These are phyloP conservation scores for Aspergillus homomorphus DNA, from an alignment of 495 filamentous ascomycete species.

Conservation along the genomic window DNA sequence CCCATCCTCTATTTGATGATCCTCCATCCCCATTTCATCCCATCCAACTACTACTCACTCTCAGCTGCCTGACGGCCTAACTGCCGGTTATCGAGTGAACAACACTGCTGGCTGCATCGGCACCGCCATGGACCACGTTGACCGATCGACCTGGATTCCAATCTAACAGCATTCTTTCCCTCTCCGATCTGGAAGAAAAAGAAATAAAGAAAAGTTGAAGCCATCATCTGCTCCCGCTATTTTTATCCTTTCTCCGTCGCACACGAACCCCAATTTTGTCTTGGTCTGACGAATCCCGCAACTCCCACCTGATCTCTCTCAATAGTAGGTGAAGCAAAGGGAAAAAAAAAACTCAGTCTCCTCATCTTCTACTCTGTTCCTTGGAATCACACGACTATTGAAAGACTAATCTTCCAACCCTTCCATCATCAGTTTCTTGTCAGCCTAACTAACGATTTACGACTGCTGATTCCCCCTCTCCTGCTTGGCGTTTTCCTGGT, in stretches of 20 bases:
- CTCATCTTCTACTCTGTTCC: slow-evolving; percentile 6
- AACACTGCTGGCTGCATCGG: slow-evolving; percentile 11
- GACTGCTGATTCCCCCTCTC: slow-evolving; percentile 11
- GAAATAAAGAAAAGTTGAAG: no score
- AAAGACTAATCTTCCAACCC: slow-evolving; percentile 2
- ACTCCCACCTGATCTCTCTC: neutral
- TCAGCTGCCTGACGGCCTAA: slow-evolving; percentile 24
- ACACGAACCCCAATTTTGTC: neutral
- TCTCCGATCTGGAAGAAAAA: neutral
- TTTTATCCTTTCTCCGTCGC: neutral
- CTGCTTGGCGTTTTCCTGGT: slow-evolving; percentile 15
- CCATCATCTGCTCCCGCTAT: slow-evolving; percentile 2
- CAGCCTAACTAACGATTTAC: slow-evolving; percentile 21
- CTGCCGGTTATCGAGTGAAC: slow-evolving; percentile 15
- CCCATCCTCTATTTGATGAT: slow-evolving; percentile 1
- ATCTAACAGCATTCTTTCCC: slow-evolving; percentile 1
- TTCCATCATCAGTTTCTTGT: neutral
- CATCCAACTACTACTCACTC: neutral
- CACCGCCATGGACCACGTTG: slow-evolving; percentile 28
- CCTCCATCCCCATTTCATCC: neutral
- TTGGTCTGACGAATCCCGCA: neutral
- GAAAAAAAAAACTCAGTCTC: slow-evolving; percentile 6
- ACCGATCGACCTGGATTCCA: slow-evolving; percentile 14
- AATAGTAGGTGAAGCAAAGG: slow-evolving; percentile 10
- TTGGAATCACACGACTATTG: slow-evolving; percentile 9